Evolutionary conservation across 208 protist species (phyloP), one percentile per base, ranked within the genome.

Genomic region (Crithidia acanthocephali): DNA sequence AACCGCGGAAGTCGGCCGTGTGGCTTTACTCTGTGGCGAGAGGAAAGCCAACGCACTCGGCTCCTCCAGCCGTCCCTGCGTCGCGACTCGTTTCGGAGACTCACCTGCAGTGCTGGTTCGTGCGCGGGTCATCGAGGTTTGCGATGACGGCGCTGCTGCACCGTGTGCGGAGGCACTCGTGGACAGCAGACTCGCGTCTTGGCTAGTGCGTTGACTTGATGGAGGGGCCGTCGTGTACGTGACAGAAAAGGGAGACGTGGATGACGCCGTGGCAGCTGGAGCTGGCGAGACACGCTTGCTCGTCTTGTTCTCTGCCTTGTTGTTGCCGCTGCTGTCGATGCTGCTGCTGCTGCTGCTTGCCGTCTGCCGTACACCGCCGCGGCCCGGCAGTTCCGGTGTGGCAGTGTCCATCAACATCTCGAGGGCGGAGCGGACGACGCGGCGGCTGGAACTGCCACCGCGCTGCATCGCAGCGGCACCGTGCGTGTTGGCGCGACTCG

Each of bases 361-460:
- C n/a, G n/a, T n/a, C n/a, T n/a, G n/a, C n/a, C n/a, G 25, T 40
- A 15, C 48, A 30, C 35, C 30, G 2, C 35, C 10, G 15, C 50
- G 61, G n/a, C 40, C 51, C 10, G 35, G 37, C 13, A 88, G 58
- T 7, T 90, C 85, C 7, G 89, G 89, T 7, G 89, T 85, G 9
- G 83, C 62, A 1, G 82, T 84, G 4, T 92, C 84, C 55, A 84
- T 73, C 40, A 94, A 64, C 37, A 79, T 51, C 72, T 94, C 89
- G 13, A 94, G 74, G 0, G 89, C 89, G 11, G 89, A 94, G 27
- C 86, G 89, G n/a, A 91, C 80, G 13, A 92, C 84, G 16, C 86
- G 85, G 20, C 79, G 74, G 25, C 76, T 63, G 47, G 72, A 83
- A 57, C 72, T 83, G 25, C 56, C 73, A 25, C 61, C 56, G 30